Conservation (phyloP, 192 early-diverging fungal genomes). For the Rhizophagus sp. region DNA sequence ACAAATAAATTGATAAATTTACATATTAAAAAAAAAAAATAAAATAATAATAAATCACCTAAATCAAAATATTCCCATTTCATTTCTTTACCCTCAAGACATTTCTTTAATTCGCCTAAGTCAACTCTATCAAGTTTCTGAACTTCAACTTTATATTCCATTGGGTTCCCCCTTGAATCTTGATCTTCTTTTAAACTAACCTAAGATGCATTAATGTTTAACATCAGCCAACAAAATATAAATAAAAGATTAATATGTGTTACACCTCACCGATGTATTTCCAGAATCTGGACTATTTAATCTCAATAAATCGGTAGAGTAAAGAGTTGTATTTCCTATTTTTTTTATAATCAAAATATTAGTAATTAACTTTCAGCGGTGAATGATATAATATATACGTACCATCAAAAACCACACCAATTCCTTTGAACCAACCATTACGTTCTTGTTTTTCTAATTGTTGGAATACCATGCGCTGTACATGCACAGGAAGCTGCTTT, state of each 20-base stretch:
- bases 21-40: background rate
- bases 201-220: background rate
- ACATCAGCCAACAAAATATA: background rate
- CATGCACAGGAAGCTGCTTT: background rate
- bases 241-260: background rate
- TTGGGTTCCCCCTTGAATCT: background rate
- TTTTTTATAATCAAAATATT: background rate
- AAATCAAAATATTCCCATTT: constrained; percentile 25
- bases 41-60: background rate
- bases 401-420: constrained; percentile 15
- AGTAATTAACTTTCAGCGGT: background rate
- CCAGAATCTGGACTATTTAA: background rate
- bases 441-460: constrained; percentile 24
- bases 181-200: constrained; percentile 27
- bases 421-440: constrained; percentile 12
- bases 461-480: constrained; percentile 16
- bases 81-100: constrained; percentile 8
- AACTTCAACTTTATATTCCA: constrained; percentile 17
- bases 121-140: background rate
- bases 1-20: background rate
- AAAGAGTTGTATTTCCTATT: constrained; percentile 10
- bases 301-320: background rate
- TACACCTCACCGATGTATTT: constrained; percentile 5
- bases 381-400: background rate
- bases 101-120: constrained; percentile 6